Evolutionary conservation across 2,329 filamentous ascomycete species (phyloP).

Genomic region (Aspergillus unguis): DNA sequence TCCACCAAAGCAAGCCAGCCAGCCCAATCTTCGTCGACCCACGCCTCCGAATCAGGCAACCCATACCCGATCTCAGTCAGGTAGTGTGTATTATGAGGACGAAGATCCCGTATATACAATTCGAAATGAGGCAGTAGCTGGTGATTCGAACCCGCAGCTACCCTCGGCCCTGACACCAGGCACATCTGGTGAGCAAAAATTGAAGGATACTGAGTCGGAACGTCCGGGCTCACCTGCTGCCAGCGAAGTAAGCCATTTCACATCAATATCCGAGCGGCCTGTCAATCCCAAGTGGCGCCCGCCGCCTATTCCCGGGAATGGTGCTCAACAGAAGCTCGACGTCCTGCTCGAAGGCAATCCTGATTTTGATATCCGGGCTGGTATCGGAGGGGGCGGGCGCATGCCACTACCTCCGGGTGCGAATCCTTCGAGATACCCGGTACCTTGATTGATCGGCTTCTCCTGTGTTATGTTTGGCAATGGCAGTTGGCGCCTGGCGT

Average conservation of each 20-base stretch:
- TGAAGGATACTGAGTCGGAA: constrained; percentile 54
- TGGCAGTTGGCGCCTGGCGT: constrained; percentile 5
- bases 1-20: constrained; percentile 19
- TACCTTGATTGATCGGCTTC: constrained; percentile 17
- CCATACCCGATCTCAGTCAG: constrained; percentile 37
- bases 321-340: constrained; percentile 61
- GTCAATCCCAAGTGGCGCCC: constrained; percentile 80
- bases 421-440: constrained; percentile 24
- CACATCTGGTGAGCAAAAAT: constrained; percentile 37
- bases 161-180: constrained; percentile 41
- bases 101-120: constrained; percentile 79
- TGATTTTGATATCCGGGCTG: constrained; percentile 70
- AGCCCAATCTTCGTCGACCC: not conserved
- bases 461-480: not conserved
- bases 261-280: constrained; percentile 81
- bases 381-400: constrained; percentile 22
- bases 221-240: constrained; percentile 67
- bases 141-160: constrained; percentile 20
- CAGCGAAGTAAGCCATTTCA: constrained; percentile 81
- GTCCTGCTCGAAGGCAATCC: constrained; percentile 76
- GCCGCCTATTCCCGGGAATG: constrained; percentile 43
- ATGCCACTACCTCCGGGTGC: constrained; percentile 26
- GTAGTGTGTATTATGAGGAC: constrained; percentile 77
- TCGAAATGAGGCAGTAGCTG: constrained; percentile 27
- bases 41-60: constrained; percentile 16